Evolutionary conservation across 345 rosid species (phyloP).

Genomic region (Citrus unshiu): DNA sequence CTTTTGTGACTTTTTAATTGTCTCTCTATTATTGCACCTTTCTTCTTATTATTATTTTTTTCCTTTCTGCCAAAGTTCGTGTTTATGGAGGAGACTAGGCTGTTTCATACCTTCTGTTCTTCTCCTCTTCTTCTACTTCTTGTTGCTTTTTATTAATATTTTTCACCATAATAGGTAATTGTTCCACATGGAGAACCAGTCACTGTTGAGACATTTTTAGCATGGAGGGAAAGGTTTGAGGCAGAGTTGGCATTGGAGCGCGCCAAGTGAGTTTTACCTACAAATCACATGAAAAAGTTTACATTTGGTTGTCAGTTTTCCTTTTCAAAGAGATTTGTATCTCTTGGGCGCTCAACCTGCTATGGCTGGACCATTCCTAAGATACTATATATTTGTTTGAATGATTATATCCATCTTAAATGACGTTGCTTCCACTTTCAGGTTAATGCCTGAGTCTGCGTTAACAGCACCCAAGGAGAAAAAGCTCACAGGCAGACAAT

Average conservation of each 20-base stretch:
- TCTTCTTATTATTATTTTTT: background rate
- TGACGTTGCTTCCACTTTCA: slow-evolving; percentile 17
- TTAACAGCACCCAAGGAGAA: slow-evolving; percentile 75
- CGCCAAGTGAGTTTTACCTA: slow-evolving; percentile 73
- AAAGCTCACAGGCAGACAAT: slow-evolving; percentile 87
- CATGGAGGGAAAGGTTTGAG: slow-evolving; percentile 95
- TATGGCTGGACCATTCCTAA: background rate
- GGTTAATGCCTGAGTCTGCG: slow-evolving; percentile 93
- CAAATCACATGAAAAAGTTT: background rate
- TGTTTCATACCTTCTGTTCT: slow-evolving; percentile 6
- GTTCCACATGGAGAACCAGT: slow-evolving; percentile 99
- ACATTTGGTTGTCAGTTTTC: background rate
- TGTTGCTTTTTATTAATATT: background rate
- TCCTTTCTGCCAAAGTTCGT: background rate
- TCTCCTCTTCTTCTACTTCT: background rate
- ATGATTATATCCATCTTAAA: background rate
- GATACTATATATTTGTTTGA: background rate
- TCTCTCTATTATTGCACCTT: too few species aligned
- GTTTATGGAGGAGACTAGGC: background rate
- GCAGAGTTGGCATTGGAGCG: slow-evolving; percentile 96
- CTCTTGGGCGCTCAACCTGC: background rate
- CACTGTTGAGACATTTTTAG: slow-evolving; percentile 83
- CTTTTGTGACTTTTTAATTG: too few species aligned
- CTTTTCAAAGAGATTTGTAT: background rate
- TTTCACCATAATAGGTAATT: slow-evolving; percentile 39